Evolutionary conservation across 805 yeast species (phyloP), one percentile per base, ranked within the genome.

Genomic region (Hanseniaspora taiwanica): DNA sequence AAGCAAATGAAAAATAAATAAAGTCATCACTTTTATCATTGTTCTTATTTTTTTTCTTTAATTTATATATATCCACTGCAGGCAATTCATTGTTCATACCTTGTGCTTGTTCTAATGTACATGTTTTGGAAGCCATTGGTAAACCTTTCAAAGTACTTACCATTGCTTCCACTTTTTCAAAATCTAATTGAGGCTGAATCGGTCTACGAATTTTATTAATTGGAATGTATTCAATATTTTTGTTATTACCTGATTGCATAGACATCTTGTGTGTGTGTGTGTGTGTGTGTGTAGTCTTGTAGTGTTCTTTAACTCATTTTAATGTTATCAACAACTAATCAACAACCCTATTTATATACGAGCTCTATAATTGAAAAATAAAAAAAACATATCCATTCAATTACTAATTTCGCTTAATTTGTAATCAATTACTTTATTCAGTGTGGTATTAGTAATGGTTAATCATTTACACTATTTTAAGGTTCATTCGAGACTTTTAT

Each of bases 1-100:
- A 94, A 6, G 94, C 95, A 59, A 84, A 84, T 1, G 87, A 93
- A 58, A 81, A 83, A 52, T 78, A 83, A 55, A 69, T 69, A 8
- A 14, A 8, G 9, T 25, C 9, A 4, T 24, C 27, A 14, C 21
- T n/a, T 10, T 40, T 33, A 3, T 37, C 37, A 5, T 41, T 19
- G 7, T 21, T 66, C 37, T 71, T 60, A 1, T 84, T 89, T 6
- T 69, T 55, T 33, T 79, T 80, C 34, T 78, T 65, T 2, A 83
- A 81, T 27, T 69, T 67, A 46, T 84, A 59, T 0, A 84, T 85
- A 56, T 84, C 95, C 13, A 85, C 69, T 1, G 94, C 89, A 2
- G 95, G 94, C 29, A 83, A 59, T 47, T 78, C 80, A 2, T 86
- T 86, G 7, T 56, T 50, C 24, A 58, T 34, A 9, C 47, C 56